Conservation (phyloP, 495 filamentous ascomycete genomes). For the Penicillium steckii region DNA sequence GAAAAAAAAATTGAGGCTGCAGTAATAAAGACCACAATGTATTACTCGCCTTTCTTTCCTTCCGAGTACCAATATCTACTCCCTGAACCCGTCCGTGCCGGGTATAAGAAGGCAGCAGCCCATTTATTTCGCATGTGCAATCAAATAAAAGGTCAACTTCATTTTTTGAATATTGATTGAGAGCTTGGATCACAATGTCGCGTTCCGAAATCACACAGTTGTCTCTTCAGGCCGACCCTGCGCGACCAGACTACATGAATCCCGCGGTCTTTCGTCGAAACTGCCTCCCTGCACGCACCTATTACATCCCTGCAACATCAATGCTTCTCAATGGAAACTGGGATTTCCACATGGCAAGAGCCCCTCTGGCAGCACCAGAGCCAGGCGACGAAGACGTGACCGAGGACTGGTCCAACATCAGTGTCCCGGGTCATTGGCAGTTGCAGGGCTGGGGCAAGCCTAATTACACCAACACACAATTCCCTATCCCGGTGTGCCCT, state of each 20-base stretch:
- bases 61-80: neutral
- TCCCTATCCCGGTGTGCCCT: constrained; percentile 59
- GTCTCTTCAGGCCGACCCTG: neutral
- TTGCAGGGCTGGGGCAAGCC: constrained; percentile 62
- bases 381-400: constrained; percentile 21
- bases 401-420: constrained; percentile 48
- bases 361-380: constrained; percentile 47
- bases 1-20: neutral
- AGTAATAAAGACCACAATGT: neutral
- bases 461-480: constrained; percentile 64
- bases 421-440: constrained; percentile 71
- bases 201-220: neutral
- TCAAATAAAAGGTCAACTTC: neutral
- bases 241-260: constrained; percentile 6
- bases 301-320: constrained; percentile 53
- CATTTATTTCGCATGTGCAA: neutral
- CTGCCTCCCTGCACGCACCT: constrained; percentile 59
- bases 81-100: neutral
- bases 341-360: constrained; percentile 56
- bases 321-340: constrained; percentile 57
- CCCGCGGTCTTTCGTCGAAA: constrained; percentile 57
- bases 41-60: neutral
- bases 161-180: constrained; percentile 1
- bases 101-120: neutral
- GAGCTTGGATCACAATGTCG: neutral